Percentiles rank a stretch among this genome's conserved stretches.
These are phyloP conservation scores for Aspergillus udagawae DNA, from an alignment of 2,329 filamentous ascomycete species.

Conservation along the genomic window DNA sequence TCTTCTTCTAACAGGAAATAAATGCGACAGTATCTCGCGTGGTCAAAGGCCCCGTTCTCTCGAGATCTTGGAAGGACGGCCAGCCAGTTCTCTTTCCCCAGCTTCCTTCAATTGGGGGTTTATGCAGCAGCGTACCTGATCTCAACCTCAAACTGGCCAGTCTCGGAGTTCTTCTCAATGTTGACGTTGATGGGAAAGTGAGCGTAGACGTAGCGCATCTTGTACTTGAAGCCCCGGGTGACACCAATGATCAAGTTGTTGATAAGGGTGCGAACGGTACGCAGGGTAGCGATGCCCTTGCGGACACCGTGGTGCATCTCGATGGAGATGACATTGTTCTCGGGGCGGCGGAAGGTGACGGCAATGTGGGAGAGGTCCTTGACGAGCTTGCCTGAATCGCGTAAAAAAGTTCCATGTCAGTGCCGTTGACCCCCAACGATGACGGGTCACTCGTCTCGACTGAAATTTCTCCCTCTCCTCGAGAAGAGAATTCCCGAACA, in stretches of 20 bases:
- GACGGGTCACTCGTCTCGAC: neutral
- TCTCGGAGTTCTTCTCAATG: constrained; percentile 93
- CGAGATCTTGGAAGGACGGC: neutral
- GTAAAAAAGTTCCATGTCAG: constrained; percentile 12
- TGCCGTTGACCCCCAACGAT: constrained; percentile 6
- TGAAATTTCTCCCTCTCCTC: neutral
- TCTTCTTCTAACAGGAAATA: neutral
- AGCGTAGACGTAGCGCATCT: constrained; percentile 99
- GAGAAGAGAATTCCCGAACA: too few species aligned
- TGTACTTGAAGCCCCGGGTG: constrained; percentile 99
- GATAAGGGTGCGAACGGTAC: constrained; percentile 96
- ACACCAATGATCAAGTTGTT: constrained; percentile 98
- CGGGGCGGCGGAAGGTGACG: constrained; percentile 88
- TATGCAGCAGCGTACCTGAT: constrained; percentile 69
- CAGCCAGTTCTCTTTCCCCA: neutral
- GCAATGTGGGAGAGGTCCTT: constrained; percentile 97
- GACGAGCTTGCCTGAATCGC: constrained; percentile 72
- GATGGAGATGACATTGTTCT: constrained; percentile 85
- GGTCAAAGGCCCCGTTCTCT: neutral
- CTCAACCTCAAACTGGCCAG: constrained; percentile 84
- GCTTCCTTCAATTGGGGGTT: neutral
- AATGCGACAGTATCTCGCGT: neutral
- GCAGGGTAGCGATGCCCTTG: constrained; percentile 97
- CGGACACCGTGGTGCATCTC: constrained; percentile 97
- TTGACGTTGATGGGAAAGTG: constrained; percentile 99